Evolutionary conservation across 495 filamentous ascomycete species (phyloP), one percentile per base, ranked within the genome.

Genomic region (Penicillium roqueforti): DNA sequence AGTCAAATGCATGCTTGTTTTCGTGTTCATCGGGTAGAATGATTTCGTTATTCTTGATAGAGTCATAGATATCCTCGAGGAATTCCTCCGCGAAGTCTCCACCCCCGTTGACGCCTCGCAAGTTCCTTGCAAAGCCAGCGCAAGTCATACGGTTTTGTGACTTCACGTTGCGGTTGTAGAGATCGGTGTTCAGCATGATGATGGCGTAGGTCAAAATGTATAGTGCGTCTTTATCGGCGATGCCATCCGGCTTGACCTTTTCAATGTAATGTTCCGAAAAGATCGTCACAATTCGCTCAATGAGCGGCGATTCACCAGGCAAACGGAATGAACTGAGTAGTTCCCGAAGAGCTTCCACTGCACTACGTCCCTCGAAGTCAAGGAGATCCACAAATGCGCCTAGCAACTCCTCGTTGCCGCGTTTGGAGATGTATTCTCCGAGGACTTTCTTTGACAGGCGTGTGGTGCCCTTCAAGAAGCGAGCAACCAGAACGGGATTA

Each of bases 21-120:
- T 97, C 90, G 67, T 97, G 93, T 68, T 99, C 93, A 53, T 97
- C 92, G 0, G 93, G 93, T 18, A 99, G 75, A 51, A 99, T 96
- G 51, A 99, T 99, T 70, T 99, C 93, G 47, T 90, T 86, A 3
- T 83, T 82, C 66, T 87, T 91, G 72, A 99, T 97, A 8, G 89
- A 88, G 57, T 96, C 86, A 63, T 85, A 99, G 47, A 97, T 95
- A 3, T 82, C 80, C 59, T 95, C 83, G 3, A 99, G 80, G 66
- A 93, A 96, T 57, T 92, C 84, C 1, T 85, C 81, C 14, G 83
- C 80, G 65, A 97, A 99, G 60, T 99, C 86, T 49, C 87, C 79
- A 39, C 88, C 89, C 18, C 74, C 83, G 57, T 99, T 97, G 19
- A 95, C 87, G 3, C 91, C 91, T 47, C 93, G 81, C 7, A 99